phyloP scores from a whole-genome alignment of 179 eudicot species.

The Pouteria campechiana region DNA sequence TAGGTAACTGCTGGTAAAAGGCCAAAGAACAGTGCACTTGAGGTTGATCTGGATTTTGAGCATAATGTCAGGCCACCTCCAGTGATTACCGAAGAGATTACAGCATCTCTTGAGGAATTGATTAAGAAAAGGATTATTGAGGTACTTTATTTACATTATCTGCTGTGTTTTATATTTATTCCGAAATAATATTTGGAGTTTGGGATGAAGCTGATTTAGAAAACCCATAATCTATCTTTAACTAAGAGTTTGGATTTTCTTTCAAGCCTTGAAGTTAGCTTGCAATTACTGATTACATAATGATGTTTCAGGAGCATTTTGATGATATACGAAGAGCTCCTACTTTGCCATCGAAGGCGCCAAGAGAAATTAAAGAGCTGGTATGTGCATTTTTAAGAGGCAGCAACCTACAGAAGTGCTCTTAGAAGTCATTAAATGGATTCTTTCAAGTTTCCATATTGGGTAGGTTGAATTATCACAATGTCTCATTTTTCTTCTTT shows the following conservation, averaged over 20 bases:
- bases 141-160: conserved; percentile 19
- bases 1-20: conserved; percentile 88
- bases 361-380: conserved; percentile 66
- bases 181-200: no score
- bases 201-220: no score
- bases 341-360: conserved; percentile 49
- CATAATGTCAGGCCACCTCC: conserved; percentile 93
- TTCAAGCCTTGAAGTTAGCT: no score
- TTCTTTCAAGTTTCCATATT: no score
- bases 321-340: conserved; percentile 79
- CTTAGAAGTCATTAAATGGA: no score
- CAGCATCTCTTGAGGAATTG: conserved; percentile 72
- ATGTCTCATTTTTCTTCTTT: neutral
- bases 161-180: neutral
- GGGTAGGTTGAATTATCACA: neutral
- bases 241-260: no score
- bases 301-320: conserved; percentile 62
- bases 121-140: conserved; percentile 80
- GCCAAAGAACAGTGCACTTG: conserved; percentile 92
- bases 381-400: no score
- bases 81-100: conserved; percentile 84
- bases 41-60: conserved; percentile 89
- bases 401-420: no score
- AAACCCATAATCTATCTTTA: no score
- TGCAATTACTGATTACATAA: no score